Base-by-base conservation (phyloP, 2,329 filamentous ascomycete species). In the Trichophyton simii region DNA sequence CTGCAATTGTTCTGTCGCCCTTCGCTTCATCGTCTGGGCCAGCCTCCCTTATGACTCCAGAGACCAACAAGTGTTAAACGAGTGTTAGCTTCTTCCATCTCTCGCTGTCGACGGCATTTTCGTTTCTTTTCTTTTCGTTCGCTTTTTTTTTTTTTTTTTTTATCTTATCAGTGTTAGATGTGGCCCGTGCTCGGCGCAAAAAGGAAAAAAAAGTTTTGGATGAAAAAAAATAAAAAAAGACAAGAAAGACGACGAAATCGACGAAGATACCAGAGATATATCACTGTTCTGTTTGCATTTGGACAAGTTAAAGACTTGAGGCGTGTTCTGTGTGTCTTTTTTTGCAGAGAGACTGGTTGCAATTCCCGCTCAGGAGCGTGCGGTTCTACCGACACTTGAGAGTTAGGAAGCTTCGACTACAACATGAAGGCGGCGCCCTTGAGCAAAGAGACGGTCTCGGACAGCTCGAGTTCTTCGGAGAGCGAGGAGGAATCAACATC, bases 171-270 rank as follows among this genome's bases (percentile, higher is more conserved):
- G 54, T 65, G 62, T 65, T 55, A 64, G 50, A 54, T 54, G 64
- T 75, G 73, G 73, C 72, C 73, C 69, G 73, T 75, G 73, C 73
- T 66, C 68, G 67, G 71, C 69, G 69, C 72, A 73, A 69, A 74
- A 73, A 71, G 25, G 28, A 28, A 73, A 60, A 60, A 61, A 61
- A 61, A 58, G 50, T 61, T 61, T 42, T 31, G n/a, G 3, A 25
- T 31, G 50, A 22, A 31, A 31, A 31, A 22, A 18, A 54, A 13
- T 15, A 44, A 20, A 13, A 36, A 36, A 36, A 11, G 2, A 34
- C 11, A 11, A 36, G 11, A 13, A 13, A 13, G 9, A 38, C 8
- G 34, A 38, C 3, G 34, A 36, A 22, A 22, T 22, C 5, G 25
- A 25, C 31, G 13, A 54, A 54, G 25, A 54, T 25, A 31, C 20